These are phyloP conservation scores for Fusarium pseudoanthophilum DNA, from an alignment of 2,329 filamentous ascomycete genomes.

Conservation along the genomic window DNA sequence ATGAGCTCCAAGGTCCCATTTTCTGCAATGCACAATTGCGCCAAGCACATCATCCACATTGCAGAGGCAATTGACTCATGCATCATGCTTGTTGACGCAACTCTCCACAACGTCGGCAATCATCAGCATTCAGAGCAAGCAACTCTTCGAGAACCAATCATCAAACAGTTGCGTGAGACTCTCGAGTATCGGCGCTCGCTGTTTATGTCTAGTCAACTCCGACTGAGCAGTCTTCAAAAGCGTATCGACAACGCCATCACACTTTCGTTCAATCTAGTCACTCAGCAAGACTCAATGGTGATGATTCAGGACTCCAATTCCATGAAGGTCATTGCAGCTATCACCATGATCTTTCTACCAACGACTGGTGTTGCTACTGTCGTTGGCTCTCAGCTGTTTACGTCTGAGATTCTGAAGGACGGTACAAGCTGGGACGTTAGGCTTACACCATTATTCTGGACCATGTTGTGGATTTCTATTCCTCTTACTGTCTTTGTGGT, in stretches of 20 bases:
- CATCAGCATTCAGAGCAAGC: neutral
- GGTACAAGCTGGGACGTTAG: slow-evolving; percentile 38
- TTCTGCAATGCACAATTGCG: slow-evolving; percentile 45
- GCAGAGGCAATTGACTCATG: slow-evolving; percentile 46
- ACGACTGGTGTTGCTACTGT: slow-evolving; percentile 51
- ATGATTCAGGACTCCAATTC: slow-evolving; percentile 51
- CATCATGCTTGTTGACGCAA: slow-evolving; percentile 41
- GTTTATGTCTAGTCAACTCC: slow-evolving; percentile 50
- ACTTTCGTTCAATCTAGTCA: slow-evolving; percentile 51
- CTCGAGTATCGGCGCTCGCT: slow-evolving; percentile 48
- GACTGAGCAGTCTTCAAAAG: slow-evolving; percentile 49
- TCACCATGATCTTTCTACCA: slow-evolving; percentile 53
- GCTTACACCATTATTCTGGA: slow-evolving; percentile 45
- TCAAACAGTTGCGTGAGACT: slow-evolving; percentile 44
- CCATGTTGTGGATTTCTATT: slow-evolving; percentile 47
- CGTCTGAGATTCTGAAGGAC: slow-evolving; percentile 33
- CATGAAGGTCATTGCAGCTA: slow-evolving; percentile 52
- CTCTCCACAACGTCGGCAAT: slow-evolving; percentile 23
- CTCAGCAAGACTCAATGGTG: slow-evolving; percentile 51
- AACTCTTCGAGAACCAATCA: slow-evolving; percentile 20
- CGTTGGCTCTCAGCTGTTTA: slow-evolving; percentile 44
- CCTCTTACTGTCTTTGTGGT: slow-evolving; percentile 44
- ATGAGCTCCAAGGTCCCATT: slow-evolving; percentile 45
- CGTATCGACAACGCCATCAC: slow-evolving; percentile 50
- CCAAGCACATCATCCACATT: slow-evolving; percentile 47